phyloP scores from a whole-genome alignment of 495 filamentous ascomycete genomes.

The Neurospora sp. region DNA sequence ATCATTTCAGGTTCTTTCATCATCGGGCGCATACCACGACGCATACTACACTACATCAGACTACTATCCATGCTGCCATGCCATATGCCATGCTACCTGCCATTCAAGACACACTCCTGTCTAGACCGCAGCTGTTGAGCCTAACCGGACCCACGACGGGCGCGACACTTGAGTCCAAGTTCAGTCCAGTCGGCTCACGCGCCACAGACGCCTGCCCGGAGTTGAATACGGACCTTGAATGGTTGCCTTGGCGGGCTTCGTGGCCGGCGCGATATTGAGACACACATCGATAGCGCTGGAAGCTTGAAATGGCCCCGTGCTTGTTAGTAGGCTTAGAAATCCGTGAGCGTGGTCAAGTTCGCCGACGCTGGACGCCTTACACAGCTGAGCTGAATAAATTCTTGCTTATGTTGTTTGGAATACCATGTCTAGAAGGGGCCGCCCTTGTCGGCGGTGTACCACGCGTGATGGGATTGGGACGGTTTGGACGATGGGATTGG shows the following conservation, averaged over 20 bases:
- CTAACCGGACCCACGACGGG: not conserved
- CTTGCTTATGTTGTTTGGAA: not conserved
- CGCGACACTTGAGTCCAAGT: not conserved
- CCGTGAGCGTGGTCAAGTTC: not conserved
- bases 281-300: not conserved
- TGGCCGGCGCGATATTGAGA: not conserved
- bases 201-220: not conserved
- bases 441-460: not conserved
- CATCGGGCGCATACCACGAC: constrained; percentile 8
- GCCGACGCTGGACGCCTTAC: not conserved
- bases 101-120: not conserved
- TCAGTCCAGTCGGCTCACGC: not conserved
- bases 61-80: not conserved
- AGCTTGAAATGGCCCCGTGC: not conserved
- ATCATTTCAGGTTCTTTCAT: constrained; percentile 21
- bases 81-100: not conserved
- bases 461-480: not conserved
- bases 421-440: not conserved
- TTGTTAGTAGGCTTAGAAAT: not conserved
- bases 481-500: not conserved
- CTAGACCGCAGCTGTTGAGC: not conserved
- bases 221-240: not conserved
- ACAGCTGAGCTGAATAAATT: not conserved
- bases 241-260: not conserved
- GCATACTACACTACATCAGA: not conserved